Conservation (phyloP, 768 basidiomycete species). For the Trametes punicea region DNA sequence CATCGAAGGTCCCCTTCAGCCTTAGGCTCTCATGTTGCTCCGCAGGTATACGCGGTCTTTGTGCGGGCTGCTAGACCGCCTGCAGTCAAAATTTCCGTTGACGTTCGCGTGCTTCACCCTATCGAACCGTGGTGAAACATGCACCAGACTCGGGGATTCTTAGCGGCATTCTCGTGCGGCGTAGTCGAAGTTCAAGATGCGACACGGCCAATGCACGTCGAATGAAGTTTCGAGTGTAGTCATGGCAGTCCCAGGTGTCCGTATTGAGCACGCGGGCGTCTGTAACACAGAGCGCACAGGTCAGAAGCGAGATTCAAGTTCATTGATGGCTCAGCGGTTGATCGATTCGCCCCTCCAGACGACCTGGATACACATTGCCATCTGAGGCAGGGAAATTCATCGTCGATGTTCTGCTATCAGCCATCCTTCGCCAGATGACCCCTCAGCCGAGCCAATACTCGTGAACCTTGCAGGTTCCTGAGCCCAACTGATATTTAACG, state of each 20-base stretch:
- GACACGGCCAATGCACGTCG: neutral
- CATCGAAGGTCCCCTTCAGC: neutral
- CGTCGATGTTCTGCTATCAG: slow-evolving; percentile 3
- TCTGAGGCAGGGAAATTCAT: neutral
- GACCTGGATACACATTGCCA: slow-evolving; percentile 9
- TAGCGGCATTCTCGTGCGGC: neutral
- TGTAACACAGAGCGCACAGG: neutral
- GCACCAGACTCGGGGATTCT: neutral
- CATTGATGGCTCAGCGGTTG: slow-evolving; percentile 13
- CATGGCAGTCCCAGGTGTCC: too few relatives aligned
- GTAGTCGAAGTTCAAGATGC: neutral
- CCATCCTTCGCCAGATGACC: slow-evolving; percentile 5
- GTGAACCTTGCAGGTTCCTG: slow-evolving; percentile 5
- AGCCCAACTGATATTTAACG: neutral
- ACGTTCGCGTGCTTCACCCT: neutral
- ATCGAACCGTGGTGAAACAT: neutral
- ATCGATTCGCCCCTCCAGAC: slow-evolving; percentile 3
- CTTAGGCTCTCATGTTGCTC: too few relatives aligned
- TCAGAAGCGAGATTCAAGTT: slow-evolving; percentile 5
- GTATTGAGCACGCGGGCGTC: neutral
- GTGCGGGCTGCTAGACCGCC: too few relatives aligned
- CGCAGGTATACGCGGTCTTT: too few relatives aligned
- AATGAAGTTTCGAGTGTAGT: neutral
- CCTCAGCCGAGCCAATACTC: neutral
- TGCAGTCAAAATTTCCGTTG: neutral